phyloP scores from a whole-genome alignment of 2,329 filamentous ascomycete genomes.

The Colletotrichum acutatum region DNA sequence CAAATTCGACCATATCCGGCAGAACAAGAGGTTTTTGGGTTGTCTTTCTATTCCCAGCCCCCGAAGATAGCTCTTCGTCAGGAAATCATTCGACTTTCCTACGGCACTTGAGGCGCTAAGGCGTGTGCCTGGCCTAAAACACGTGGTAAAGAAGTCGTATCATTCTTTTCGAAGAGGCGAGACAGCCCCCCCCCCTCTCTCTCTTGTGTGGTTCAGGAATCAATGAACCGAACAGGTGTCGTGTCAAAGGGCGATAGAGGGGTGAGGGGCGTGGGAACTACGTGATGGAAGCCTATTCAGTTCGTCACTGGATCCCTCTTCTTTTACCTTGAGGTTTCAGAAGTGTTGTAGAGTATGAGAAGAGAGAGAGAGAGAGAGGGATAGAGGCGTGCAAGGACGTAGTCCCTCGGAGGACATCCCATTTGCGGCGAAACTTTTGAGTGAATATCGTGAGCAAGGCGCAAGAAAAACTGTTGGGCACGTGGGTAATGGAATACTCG shows the following conservation, averaged over 20 bases:
- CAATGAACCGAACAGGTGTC: neutral
- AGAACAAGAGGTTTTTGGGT: too few species aligned
- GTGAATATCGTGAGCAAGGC: neutral
- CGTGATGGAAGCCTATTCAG: too few species aligned
- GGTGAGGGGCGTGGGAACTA: too few species aligned
- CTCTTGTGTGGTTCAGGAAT: neutral
- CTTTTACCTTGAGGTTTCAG: too few species aligned
- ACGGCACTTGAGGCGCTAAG: neutral
- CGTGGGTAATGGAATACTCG: neutral
- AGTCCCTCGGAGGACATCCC: neutral
- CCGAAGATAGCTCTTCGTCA: neutral
- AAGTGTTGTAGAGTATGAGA: too few species aligned
- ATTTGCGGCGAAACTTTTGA: neutral
- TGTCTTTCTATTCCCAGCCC: neutral
- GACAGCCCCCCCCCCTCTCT: too few species aligned
- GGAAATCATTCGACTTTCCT: neutral
- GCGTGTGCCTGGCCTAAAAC: neutral
- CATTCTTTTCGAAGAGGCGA: neutral
- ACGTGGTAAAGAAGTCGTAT: neutral
- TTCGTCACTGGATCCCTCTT: too few species aligned
- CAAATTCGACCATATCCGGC: neutral
- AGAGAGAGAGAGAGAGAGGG: too few species aligned
- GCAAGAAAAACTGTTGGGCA: neutral
- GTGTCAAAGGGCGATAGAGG: too few species aligned
- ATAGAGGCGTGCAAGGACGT: neutral